phyloP scores from a whole-genome alignment of 768 basidiomycete genomes.

The Hypsizygus marmoreus region DNA sequence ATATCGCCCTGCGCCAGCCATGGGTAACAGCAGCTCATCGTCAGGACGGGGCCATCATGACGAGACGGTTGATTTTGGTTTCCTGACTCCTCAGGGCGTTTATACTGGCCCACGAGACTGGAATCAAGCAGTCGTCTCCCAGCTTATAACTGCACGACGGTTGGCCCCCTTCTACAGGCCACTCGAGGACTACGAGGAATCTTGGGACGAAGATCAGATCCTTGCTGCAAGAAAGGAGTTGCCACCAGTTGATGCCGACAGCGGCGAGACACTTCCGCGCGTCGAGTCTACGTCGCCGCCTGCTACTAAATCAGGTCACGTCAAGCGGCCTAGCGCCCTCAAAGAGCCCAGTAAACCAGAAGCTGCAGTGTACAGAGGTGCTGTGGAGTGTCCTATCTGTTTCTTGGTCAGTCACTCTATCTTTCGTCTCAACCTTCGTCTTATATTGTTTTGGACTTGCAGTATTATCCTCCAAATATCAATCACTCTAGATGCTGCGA shows the following conservation, averaged over 20 bases:
- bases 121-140: slow-evolving; percentile 84
- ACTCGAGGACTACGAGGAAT: slow-evolving; percentile 87
- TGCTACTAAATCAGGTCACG: slow-evolving; percentile 41
- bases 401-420: slow-evolving; percentile 73
- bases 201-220: slow-evolving; percentile 88
- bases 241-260: slow-evolving; percentile 47
- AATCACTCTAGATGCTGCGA: slow-evolving; percentile 98
- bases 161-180: slow-evolving; percentile 97
- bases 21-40: slow-evolving; percentile 85
- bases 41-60: slow-evolving; percentile 76
- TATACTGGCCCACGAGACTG: slow-evolving; percentile 87
- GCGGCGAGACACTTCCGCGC: slow-evolving; percentile 46
- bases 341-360: slow-evolving; percentile 77
- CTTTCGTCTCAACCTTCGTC: slow-evolving; percentile 20
- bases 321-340: slow-evolving; percentile 54
- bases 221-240: slow-evolving; percentile 76
- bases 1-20: slow-evolving; percentile 28
- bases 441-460: slow-evolving; percentile 27
- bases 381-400: slow-evolving; percentile 96
- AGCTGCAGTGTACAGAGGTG: slow-evolving; percentile 79
- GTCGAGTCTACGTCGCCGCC: slow-evolving; percentile 41
- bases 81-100: slow-evolving; percentile 80
- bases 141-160: slow-evolving; percentile 84
- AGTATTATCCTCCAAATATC: slow-evolving; percentile 98
- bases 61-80: slow-evolving; percentile 82